Evolutionary conservation across 2,329 filamentous ascomycete genomes (phyloP), one percentile per base, ranked within the genome.

Genomic region (Periconia macrospinosa): DNA sequence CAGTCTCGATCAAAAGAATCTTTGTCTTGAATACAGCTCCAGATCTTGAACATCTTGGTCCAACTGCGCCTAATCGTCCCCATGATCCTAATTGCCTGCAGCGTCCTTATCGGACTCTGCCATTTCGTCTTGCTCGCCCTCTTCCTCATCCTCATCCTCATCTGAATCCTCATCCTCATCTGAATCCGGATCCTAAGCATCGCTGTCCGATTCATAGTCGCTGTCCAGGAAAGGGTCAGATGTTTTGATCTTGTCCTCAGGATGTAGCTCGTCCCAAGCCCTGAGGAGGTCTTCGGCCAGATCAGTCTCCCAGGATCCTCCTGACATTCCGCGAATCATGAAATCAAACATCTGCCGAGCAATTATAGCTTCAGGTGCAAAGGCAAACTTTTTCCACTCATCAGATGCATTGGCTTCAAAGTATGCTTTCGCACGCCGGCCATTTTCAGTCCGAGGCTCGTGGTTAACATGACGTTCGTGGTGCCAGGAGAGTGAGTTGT

Each of bases 381-480:
- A 70, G 1, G 69, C 68, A 27, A 58, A 62, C 1, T 53, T 49
- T 6, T 57, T 23, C 27, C 63, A 72, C 11, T 59, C 57, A 1
- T 54, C 40, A 6, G 66, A 68, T 2, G 65, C 66, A 18, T 59
- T 53, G 0, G 63, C 57, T 2, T 71, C 58, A 41, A 73, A 73
- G 0, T 62, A 9, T 0, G 46, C 30, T 47, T 73, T 74, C 5
- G 71, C n/a, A 27, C 58, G 49, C 8, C 30, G 50, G 1, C 61
- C 50, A 13, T 56, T 47, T 0, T 53, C 45, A 1, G 40, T 54
- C 1, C 19, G 9, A 11, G 58, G 61, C 10, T 51, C 46, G 15
- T 52, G 20, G 9, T 52, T 52, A 13, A 65, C 55, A 27, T 66
- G 60, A 9, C 60, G 55, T 15, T 65, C 59, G 14, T 66, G 46